These are phyloP conservation scores for Aegilops tauschii DNA, from an alignment of 176 grass and related monocot species.

Conservation along the genomic window DNA sequence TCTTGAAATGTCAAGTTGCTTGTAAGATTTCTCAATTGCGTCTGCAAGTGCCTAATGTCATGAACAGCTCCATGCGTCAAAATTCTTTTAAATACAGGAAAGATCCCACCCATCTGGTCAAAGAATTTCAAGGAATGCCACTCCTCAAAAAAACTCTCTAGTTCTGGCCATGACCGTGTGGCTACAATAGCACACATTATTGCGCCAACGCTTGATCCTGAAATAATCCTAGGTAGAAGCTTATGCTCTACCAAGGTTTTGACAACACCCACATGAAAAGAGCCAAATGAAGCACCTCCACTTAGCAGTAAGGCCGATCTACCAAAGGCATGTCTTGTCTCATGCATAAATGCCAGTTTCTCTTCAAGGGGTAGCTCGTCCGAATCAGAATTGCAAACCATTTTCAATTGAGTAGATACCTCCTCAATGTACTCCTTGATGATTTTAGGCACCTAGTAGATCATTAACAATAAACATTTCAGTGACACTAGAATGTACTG, in stretches of 20 bases:
- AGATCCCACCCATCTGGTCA: constrained; percentile 88
- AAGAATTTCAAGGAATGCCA: constrained; percentile 94
- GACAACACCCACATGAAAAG: constrained; percentile 86
- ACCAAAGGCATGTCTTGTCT: constrained; percentile 91
- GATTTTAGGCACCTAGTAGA: constrained; percentile 67
- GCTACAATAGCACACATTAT: constrained; percentile 87
- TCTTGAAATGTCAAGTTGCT: constrained; percentile 98
- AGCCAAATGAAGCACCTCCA: constrained; percentile 84
- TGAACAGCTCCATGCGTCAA: constrained; percentile 82
- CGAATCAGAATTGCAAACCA: constrained; percentile 87
- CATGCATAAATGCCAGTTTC: constrained; percentile 95
- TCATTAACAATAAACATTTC: background rate
- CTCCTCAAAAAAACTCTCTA: constrained; percentile 92
- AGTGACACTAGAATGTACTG: background rate
- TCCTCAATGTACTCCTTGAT: constrained; percentile 99
- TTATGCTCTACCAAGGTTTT: constrained; percentile 87
- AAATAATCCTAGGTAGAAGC: constrained; percentile 80
- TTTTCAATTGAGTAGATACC: constrained; percentile 85
- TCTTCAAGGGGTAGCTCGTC: constrained; percentile 82
- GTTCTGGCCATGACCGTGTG: constrained; percentile 81
- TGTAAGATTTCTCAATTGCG: constrained; percentile 70
- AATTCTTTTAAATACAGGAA: constrained; percentile 75
- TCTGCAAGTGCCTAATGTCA: constrained; percentile 78
- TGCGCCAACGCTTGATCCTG: constrained; percentile 86
- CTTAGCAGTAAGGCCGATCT: constrained; percentile 85